A percentile compares a stretch with the other conserved stretches of the same genome.
These are phyloP conservation scores for Zalaria sp. DNA, from an alignment of 2,329 filamentous ascomycete genomes.

Conservation along the genomic window DNA sequence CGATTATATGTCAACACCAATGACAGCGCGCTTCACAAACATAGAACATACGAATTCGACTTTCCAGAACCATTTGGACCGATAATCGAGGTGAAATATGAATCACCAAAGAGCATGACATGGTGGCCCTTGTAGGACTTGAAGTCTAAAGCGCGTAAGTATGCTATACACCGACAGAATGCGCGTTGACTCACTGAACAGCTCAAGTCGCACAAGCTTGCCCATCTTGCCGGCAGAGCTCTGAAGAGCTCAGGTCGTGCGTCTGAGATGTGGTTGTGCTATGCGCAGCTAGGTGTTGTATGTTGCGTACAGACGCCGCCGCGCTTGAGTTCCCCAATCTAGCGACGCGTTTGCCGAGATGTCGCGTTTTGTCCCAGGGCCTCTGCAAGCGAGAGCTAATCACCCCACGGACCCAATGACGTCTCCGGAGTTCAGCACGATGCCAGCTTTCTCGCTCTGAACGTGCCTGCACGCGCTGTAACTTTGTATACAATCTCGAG, in stretches of 20 bases:
- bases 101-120: conserved; percentile 85
- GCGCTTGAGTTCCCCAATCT: too few relatives aligned
- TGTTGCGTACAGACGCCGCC: too few relatives aligned
- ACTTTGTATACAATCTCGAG: too few relatives aligned
- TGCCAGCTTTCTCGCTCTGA: too few relatives aligned
- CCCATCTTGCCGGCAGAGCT: conserved; percentile 52
- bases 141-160: conserved; percentile 52
- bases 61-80: conserved; percentile 99
- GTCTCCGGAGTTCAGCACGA: neutral
- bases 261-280: neutral
- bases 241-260: neutral
- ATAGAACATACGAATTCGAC: conserved; percentile 69
- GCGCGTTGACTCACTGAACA: conserved; percentile 58
- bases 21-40: conserved; percentile 3
- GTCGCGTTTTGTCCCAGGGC: too few relatives aligned
- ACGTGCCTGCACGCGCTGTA: too few relatives aligned
- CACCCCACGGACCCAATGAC: neutral
- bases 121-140: conserved; percentile 99
- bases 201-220: conserved; percentile 85
- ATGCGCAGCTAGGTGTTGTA: too few relatives aligned
- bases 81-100: conserved; percentile 98
- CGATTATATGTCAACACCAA: neutral
- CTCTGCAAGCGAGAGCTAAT: too few relatives aligned
- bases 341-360: too few relatives aligned
- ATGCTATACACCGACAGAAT: neutral